Evolutionary conservation across 192 early-diverging fungal species (phyloP), one percentile per base, ranked within the genome.

Genomic region (Backusella psychrophila): DNA sequence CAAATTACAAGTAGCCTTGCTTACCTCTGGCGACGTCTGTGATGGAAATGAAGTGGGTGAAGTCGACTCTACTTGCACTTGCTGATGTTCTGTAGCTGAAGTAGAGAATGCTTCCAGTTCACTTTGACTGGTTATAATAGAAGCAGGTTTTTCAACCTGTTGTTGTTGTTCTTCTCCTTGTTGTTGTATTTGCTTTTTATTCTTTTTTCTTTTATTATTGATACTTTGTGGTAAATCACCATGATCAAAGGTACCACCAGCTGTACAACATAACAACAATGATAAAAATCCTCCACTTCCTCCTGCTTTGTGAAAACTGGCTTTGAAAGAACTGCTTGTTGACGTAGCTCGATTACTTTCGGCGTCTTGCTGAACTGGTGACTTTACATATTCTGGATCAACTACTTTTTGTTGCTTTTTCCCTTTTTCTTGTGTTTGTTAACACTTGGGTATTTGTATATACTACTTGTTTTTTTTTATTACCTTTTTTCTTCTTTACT

Each of bases 241-340:
- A 56, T 56, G 53, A 2, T 56, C 53, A 23, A 56, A 56, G 23
- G 53, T 56, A 23, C 21, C 8, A 14, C 49, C 52, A 31, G 17
- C 75, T 14, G 68, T 53, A 34, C 75, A 76, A 39, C 75, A 76
- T 5, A 76, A 38, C 67, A 76, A 36, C 1, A 76, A 19, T 26
- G 75, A 76, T 26, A 76, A 52, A 35, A 76, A 76, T 1, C 75
- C 46, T 29, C 42, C 29, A 44, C 69, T 39, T 12, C 21, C 29
- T 31, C 69, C 69, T 12, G 26, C 53, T 56, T 56, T 56, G 21
- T 23, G 19, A 23, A 56, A 56, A 56, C 38, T 41, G 23, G 21
- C 21, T 23, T 53, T 70, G 67, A 69, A 33, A 3, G 70, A 41
- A 29, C 26, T 31, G 23, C 46, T 49, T 35, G 39, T 39, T 41